phyloP scores from a whole-genome alignment of 306 rosid genomes.

The Trifolium fragiferum region DNA sequence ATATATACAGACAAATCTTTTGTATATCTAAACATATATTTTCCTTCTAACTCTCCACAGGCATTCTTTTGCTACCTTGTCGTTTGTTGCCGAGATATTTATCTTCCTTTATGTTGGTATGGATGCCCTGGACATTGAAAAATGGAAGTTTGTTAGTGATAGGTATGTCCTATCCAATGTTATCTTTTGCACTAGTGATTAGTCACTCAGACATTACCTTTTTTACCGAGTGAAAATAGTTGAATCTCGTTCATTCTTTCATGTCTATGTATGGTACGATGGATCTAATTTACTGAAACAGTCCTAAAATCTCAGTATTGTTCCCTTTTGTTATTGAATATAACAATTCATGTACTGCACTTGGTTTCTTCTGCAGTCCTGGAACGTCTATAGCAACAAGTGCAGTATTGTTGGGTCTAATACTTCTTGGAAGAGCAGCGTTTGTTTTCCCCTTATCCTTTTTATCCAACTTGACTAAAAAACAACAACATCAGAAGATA shows the following conservation, averaged over 20 bases:
- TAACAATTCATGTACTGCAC: conserved; percentile 9
- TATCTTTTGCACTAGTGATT: background rate
- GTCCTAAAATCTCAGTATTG: background rate
- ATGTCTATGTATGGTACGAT: conserved; percentile 30
- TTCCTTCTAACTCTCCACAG: conserved; percentile 48
- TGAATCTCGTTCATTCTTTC: conserved; percentile 25
- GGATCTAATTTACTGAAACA: conserved; percentile 20
- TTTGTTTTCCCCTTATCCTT: conserved; percentile 89
- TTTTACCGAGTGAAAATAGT: background rate
- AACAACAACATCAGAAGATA: conserved; percentile 56
- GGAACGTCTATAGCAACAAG: conserved; percentile 92
- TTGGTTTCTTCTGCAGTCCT: conserved; percentile 67
- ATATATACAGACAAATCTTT: conserved; percentile 26
- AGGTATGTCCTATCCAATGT: conserved; percentile 57
- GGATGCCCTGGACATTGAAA: conserved; percentile 99
- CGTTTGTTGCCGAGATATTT: conserved; percentile 88
- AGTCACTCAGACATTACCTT: conserved; percentile 27
- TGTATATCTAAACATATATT: conserved; percentile 30
- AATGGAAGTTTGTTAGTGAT: conserved; percentile 91
- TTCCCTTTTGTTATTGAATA: conserved; percentile 9
- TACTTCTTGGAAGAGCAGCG: conserved; percentile 91
- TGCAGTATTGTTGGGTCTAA: conserved; percentile 71
- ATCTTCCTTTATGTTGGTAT: conserved; percentile 96
- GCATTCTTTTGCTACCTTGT: conserved; percentile 95
- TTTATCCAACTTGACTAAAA: conserved; percentile 78